phyloP scores from a whole-genome alignment of 768 basidiomycete genomes.

The Mycena floridula region DNA sequence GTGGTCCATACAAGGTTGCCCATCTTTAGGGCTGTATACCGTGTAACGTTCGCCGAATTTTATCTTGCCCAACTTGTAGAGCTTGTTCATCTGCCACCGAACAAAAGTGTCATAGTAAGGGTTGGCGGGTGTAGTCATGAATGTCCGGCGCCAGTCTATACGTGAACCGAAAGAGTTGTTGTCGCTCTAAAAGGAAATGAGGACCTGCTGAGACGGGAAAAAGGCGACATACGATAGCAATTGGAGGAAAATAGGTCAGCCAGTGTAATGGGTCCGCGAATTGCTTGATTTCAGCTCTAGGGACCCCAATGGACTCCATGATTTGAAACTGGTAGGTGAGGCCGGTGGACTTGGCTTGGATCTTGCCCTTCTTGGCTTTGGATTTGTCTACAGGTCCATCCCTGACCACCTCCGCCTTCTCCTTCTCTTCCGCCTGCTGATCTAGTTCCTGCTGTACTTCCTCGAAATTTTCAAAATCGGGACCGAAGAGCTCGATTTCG shows the following conservation, averaged over 20 bases:
- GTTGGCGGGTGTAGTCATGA: slow-evolving; percentile 92
- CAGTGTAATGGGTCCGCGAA: slow-evolving; percentile 95
- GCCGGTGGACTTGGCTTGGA: slow-evolving; percentile 89
- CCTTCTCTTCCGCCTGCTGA: slow-evolving; percentile 40
- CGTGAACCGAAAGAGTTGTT: slow-evolving; percentile 87
- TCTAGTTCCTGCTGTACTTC: slow-evolving; percentile 35
- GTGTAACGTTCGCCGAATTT: slow-evolving; percentile 99
- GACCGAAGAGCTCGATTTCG: slow-evolving; percentile 94
- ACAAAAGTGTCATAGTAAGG: slow-evolving; percentile 98
- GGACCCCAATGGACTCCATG: slow-evolving; percentile 90
- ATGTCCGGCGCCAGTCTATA: slow-evolving; percentile 94
- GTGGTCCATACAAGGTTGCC: slow-evolving; percentile 99
- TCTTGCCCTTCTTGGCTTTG: slow-evolving; percentile 94
- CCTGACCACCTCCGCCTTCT: slow-evolving; percentile 34
- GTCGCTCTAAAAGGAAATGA: slow-evolving; percentile 38
- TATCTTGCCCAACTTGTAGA: slow-evolving; percentile 83
- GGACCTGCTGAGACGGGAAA: background rate
- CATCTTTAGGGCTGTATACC: slow-evolving; percentile 97
- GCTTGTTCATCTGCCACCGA: slow-evolving; percentile 96
- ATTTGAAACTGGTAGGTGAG: slow-evolving; percentile 98
- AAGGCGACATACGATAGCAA: slow-evolving; percentile 61
- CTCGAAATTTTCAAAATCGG: slow-evolving; percentile 73
- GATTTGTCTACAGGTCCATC: slow-evolving; percentile 40
- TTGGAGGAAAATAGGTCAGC: slow-evolving; percentile 93
- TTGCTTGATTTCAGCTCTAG: slow-evolving; percentile 85